phyloP scores from a whole-genome alignment of 345 rosid species.

The Gossypium mustelinum region DNA sequence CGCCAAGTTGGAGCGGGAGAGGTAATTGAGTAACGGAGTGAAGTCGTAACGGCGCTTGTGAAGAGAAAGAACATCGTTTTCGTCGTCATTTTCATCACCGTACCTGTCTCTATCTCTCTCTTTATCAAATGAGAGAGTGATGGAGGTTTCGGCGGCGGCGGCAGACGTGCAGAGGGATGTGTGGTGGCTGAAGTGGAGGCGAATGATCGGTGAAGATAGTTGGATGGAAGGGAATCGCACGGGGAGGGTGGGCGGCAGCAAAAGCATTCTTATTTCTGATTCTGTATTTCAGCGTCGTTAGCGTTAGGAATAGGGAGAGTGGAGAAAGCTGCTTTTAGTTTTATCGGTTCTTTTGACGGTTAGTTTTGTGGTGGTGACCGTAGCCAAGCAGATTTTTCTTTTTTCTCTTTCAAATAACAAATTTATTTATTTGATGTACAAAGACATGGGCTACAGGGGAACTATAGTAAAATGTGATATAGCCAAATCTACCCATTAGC shows the following conservation, averaged over 20 bases:
- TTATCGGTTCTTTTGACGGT: constrained; percentile 3
- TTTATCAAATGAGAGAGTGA: constrained; percentile 20
- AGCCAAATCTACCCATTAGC: not conserved
- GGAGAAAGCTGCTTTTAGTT: not conserved
- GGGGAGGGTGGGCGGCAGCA: constrained; percentile 46
- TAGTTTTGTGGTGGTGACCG: constrained; percentile 9
- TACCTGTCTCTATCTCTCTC: not conserved
- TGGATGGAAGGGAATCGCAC: constrained; percentile 44
- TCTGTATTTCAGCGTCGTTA: constrained; percentile 7
- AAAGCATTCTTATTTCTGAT: constrained; percentile 48
- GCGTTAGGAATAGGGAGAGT: not conserved
- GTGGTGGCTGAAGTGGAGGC: constrained; percentile 35
- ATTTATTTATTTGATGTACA: not conserved
- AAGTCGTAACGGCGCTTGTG: constrained; percentile 72
- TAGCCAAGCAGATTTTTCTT: not conserved
- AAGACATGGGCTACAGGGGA: not conserved
- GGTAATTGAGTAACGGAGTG: constrained; percentile 69
- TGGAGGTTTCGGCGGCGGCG: constrained; percentile 25
- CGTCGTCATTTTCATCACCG: constrained; percentile 21
- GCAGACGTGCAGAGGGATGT: constrained; percentile 22
- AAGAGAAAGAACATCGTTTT: constrained; percentile 39
- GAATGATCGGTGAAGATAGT: constrained; percentile 26
- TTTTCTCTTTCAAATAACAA: not conserved
- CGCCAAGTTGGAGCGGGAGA: constrained; percentile 36
- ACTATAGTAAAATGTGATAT: not conserved